Percentiles rank a stretch among this genome's conserved stretches.
Evolutionary conservation across 2,329 filamentous ascomycete species (phyloP).

Genomic region (Lachnellula cervina): DNA sequence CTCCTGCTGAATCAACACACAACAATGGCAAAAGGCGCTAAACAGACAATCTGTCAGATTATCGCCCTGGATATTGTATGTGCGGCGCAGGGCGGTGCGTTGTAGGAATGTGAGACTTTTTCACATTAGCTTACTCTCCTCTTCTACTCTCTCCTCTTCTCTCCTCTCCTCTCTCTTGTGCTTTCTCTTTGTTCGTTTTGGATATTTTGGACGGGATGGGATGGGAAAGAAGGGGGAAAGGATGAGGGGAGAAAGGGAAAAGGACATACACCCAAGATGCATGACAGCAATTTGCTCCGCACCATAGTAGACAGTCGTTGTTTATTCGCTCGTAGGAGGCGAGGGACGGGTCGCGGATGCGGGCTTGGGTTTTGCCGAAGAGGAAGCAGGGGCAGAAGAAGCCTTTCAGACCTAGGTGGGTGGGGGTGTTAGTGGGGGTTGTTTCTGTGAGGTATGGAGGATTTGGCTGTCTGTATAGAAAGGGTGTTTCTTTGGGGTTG

Average conservation of each 20-base stretch:
- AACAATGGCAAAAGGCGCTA: slow-evolving; percentile 32
- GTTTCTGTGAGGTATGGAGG: too few species aligned
- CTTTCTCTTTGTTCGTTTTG: neutral
- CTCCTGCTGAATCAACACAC: slow-evolving; percentile 25
- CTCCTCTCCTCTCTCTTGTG: too few species aligned
- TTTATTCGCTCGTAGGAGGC: slow-evolving; percentile 22
- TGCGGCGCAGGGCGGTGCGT: slow-evolving; percentile 18
- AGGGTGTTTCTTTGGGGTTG: too few species aligned
- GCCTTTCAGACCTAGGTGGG: slow-evolving; percentile 20
- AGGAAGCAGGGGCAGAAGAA: slow-evolving; percentile 27
- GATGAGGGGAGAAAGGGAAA: neutral
- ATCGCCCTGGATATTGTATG: slow-evolving; percentile 30
- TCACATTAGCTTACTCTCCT: too few species aligned
- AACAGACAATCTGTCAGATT: slow-evolving; percentile 34
- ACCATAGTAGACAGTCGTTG: slow-evolving; percentile 20
- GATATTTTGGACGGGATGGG: neutral
- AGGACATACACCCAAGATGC: slow-evolving; percentile 16
- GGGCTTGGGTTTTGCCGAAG: slow-evolving; percentile 24
- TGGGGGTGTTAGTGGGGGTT: neutral
- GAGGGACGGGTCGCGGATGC: slow-evolving; percentile 23
- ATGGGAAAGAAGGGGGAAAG: neutral
- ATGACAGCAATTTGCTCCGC: slow-evolving; percentile 13
- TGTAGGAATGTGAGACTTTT: slow-evolving; percentile 19
- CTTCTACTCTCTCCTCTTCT: too few species aligned
- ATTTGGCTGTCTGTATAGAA: too few species aligned